A percentile compares a stretch with the other conserved stretches of the same genome.
These are phyloP conservation scores for Apiotrichum gamsii DNA, from an alignment of 1,284 basidiomycete species.

Conservation along the genomic window DNA sequence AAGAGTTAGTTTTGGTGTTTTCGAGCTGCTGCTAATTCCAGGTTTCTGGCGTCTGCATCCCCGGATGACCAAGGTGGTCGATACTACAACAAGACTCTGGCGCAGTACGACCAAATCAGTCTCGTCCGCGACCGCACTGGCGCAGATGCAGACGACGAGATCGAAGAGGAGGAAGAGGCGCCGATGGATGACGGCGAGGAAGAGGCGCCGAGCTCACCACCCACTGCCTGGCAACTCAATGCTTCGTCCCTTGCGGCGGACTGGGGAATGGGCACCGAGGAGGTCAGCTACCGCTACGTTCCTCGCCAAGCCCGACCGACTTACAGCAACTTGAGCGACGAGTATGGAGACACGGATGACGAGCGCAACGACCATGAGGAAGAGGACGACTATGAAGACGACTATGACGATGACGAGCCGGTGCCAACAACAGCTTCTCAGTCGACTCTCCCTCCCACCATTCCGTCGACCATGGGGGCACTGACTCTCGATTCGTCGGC, in stretches of 20 bases:
- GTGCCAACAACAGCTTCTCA: no score
- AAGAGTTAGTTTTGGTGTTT: constrained; percentile 57
- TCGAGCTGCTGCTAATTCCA: constrained; percentile 15
- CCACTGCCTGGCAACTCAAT: background rate
- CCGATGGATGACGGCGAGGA: constrained; percentile 41
- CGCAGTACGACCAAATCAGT: constrained; percentile 27
- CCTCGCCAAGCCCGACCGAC: no score
- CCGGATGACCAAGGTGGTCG: constrained; percentile 19
- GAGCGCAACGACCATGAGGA: constrained; percentile 12
- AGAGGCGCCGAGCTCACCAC: constrained; percentile 7
- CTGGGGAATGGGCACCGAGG: constrained; percentile 21
- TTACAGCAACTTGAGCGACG: no score
- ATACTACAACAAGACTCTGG: constrained; percentile 35
- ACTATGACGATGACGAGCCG: constrained; percentile 6
- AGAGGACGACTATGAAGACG: constrained; percentile 20
- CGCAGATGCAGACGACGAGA: background rate
- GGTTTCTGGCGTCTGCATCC: constrained; percentile 42
- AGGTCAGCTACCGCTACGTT: background rate
- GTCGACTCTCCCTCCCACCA: no score
- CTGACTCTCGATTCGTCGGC: constrained; percentile 10
- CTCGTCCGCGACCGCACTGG: constrained; percentile 27
- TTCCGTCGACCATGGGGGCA: no score
- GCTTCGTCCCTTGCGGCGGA: constrained; percentile 15
- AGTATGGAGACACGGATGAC: constrained; percentile 12
- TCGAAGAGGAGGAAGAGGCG: constrained; percentile 11